A percentile compares a stretch with the other conserved stretches of the same genome.
These are phyloP conservation scores for Lachancea waltii DNA, from an alignment of 805 yeast genomes.

Conservation along the genomic window DNA sequence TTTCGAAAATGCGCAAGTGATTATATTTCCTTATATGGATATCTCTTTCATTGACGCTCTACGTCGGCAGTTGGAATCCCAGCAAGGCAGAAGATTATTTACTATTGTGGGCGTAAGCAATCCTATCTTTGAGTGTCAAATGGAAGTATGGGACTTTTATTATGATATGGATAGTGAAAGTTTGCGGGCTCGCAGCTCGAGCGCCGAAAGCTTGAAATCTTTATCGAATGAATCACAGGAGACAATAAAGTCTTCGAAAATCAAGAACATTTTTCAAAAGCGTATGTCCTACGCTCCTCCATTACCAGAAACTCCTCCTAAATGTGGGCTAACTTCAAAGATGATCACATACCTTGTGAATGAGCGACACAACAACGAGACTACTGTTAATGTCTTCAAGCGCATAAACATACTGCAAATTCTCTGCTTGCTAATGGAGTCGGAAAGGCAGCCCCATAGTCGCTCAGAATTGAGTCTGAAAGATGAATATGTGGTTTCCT, in stretches of 20 bases:
- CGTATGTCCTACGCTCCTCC: neutral
- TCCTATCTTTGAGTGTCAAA: constrained; percentile 51
- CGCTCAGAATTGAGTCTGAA: constrained; percentile 21
- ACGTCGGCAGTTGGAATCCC: constrained; percentile 30
- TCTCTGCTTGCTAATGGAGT: constrained; percentile 20
- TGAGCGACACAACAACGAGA: constrained; percentile 27
- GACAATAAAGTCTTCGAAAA: constrained; percentile 2
- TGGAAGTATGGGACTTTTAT: constrained; percentile 52
- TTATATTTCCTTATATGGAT: constrained; percentile 54
- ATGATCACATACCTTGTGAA: constrained; percentile 16
- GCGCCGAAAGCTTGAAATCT: neutral
- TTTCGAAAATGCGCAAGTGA: constrained; percentile 37
- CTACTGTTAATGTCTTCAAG: constrained; percentile 25
- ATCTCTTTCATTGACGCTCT: constrained; percentile 49
- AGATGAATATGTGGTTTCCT: constrained; percentile 29
- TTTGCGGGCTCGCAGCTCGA: neutral
- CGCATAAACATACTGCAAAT: constrained; percentile 31
- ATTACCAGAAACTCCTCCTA: constrained; percentile 8
- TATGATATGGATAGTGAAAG: constrained; percentile 50
- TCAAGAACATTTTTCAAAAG: constrained; percentile 15
- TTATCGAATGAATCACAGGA: constrained; percentile 2
- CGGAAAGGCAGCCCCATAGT: constrained; percentile 8
- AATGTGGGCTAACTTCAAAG: constrained; percentile 15
- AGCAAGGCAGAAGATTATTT: constrained; percentile 14
- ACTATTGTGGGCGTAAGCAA: constrained; percentile 65